Percentiles rank a stretch among this genome's conserved stretches.
Conservation (phyloP, 1,139 yeast species). For the Zygotorulaspora mrakii region DNA sequence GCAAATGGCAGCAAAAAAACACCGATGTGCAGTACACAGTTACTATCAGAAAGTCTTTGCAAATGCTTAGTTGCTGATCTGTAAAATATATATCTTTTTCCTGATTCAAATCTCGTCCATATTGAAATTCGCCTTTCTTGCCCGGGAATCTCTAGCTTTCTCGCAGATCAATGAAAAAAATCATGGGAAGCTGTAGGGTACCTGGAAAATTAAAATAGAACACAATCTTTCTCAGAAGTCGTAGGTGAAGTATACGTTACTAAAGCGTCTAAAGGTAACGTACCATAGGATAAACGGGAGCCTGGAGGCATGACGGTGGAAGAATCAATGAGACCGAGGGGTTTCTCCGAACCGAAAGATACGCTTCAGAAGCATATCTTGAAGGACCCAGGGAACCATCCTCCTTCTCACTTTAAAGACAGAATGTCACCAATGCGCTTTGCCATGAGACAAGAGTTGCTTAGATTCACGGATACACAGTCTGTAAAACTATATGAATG, state of each 20-base stretch:
- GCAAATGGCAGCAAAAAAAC: no score
- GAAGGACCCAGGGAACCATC: slow-evolving; percentile 69
- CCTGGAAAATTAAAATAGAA: not conserved
- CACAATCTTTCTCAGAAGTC: no score
- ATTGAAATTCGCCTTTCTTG: no score
- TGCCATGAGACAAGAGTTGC: slow-evolving; percentile 49
- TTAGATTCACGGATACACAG: slow-evolving; percentile 64
- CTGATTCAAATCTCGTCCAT: no score
- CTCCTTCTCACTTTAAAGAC: slow-evolving; percentile 59
- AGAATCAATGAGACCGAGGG: slow-evolving; percentile 12
- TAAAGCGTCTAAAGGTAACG: no score
- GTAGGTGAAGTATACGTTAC: no score
- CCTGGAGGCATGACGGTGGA: slow-evolving; percentile 9
- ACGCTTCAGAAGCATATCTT: slow-evolving; percentile 30
- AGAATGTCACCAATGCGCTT: slow-evolving; percentile 60
- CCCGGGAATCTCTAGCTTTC: not conserved
- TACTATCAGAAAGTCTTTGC: no score
- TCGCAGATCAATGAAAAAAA: not conserved
- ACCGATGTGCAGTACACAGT: no score
- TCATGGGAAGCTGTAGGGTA: not conserved
- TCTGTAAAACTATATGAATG: slow-evolving; percentile 56
- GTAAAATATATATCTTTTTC: no score
- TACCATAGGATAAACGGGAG: not conserved
- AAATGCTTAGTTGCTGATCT: no score
- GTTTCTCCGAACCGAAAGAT: slow-evolving; percentile 22